Evolutionary conservation across 169 alveolate genomes (phyloP).

Genomic region (Cryptosporidium sp.): DNA sequence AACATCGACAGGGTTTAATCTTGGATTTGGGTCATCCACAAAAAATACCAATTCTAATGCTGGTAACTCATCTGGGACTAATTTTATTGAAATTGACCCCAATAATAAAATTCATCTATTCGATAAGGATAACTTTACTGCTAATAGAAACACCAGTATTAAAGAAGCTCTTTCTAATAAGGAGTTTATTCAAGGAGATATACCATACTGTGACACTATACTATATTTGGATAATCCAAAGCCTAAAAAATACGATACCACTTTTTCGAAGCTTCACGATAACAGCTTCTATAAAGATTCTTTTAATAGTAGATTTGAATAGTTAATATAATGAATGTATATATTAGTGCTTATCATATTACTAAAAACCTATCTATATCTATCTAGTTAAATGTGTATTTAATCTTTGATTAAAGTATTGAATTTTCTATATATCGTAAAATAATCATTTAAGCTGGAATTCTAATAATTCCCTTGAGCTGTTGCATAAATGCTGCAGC

Average conservation of each 20-base stretch:
- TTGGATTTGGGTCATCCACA: background rate
- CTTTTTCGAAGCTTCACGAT: constrained; percentile 33
- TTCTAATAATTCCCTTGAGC: constrained; percentile 52
- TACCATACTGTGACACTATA: constrained; percentile 59
- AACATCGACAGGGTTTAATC: background rate
- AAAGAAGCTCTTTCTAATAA: background rate
- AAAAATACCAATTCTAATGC: background rate
- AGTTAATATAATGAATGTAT: background rate
- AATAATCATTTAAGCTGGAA: background rate
- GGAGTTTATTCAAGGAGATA: constrained; percentile 39
- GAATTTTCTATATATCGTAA: background rate
- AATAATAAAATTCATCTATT: background rate
- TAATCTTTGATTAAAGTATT: background rate
- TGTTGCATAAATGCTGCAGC: constrained; percentile 75
- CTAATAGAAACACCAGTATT: constrained; percentile 19
- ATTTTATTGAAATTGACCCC: constrained; percentile 37
- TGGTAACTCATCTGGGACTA: background rate
- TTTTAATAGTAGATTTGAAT: background rate
- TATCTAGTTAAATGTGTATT: background rate
- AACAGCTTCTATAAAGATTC: constrained; percentile 3
- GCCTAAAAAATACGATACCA: background rate
- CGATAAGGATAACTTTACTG: constrained; percentile 20
- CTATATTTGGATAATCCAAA: constrained; percentile 53
- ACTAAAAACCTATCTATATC: background rate
- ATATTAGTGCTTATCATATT: background rate